These are phyloP conservation scores for Ceratopteris richardii DNA, from an alignment of 75 land plant species.

Conservation along the genomic window DNA sequence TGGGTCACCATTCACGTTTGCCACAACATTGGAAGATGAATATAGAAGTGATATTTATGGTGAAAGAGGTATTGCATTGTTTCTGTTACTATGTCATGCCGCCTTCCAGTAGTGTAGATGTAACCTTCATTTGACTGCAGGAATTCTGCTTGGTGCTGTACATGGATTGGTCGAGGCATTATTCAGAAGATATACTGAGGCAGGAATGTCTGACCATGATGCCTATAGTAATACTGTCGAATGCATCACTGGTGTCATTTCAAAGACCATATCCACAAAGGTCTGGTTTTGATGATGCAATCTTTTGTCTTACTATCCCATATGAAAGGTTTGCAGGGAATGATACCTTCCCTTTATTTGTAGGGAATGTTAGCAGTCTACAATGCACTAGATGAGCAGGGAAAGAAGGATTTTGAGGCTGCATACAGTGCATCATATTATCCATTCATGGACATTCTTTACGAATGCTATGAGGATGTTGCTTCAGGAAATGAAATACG, in stretches of 20 bases:
- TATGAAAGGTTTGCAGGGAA: no score
- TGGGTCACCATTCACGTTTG: conserved; percentile 93
- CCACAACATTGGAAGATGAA: conserved; percentile 81
- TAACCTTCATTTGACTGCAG: no score
- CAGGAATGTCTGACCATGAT: conserved; percentile 83
- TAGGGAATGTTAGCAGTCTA: conserved; percentile 94
- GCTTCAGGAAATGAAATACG: conserved; percentile 92
- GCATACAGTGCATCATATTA: conserved; percentile 93
- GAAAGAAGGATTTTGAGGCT: conserved; percentile 76
- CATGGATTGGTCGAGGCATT: conserved; percentile 95
- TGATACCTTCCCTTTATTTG: no score
- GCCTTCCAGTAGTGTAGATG: no score
- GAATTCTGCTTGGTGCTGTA: conserved; percentile 93
- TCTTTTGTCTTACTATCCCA: no score
- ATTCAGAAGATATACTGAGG: conserved; percentile 88
- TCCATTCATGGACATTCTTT: conserved; percentile 91
- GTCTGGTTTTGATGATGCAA: conserved; percentile 18
- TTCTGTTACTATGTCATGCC: no score
- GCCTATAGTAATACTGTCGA: conserved; percentile 98
- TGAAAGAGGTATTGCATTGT: conserved; percentile 82
- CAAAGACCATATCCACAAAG: conserved; percentile 86
- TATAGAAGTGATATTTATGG: conserved; percentile 95
- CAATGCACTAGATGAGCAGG: conserved; percentile 64
- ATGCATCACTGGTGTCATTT: conserved; percentile 80
- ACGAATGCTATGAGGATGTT: conserved; percentile 99